phyloP scores from a whole-genome alignment of 164 flowering plant genomes.

The Aristolochia fimbriata region DNA sequence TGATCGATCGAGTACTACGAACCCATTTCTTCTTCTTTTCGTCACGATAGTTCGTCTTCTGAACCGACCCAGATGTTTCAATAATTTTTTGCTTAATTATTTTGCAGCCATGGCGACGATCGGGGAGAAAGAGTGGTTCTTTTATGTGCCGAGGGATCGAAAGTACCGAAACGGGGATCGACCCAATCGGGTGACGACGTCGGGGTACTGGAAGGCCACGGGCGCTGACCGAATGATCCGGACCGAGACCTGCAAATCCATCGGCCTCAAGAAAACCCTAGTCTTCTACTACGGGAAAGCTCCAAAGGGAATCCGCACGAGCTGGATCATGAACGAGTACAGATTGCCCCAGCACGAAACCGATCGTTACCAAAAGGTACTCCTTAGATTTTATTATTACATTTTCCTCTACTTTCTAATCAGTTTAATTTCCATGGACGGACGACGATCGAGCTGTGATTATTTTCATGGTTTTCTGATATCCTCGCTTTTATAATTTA shows the following conservation, averaged over 20 bases:
- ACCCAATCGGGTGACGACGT: constrained; percentile 89
- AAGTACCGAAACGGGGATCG: constrained; percentile 94
- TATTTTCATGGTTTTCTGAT: no score
- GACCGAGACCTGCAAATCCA: constrained; percentile 47
- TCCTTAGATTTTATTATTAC: no score
- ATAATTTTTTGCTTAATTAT: not conserved
- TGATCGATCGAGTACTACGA: no score
- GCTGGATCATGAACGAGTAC: constrained; percentile 99
- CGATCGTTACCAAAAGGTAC: constrained; percentile 76
- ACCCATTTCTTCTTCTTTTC: no score
- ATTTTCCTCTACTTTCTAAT: no score
- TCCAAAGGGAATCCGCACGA: constrained; percentile 84
- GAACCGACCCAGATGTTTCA: not conserved
- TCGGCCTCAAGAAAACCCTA: constrained; percentile 93
- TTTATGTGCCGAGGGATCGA: constrained; percentile 91
- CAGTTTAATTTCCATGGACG: no score
- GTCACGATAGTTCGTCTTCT: no score
- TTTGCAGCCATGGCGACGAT: constrained; percentile 81
- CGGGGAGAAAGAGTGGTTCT: constrained; percentile 98
- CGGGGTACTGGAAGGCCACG: constrained; percentile 98
- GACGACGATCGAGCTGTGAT: no score
- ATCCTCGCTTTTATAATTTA: no score
- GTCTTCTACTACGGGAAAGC: constrained; percentile 99
- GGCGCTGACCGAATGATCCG: constrained; percentile 95
- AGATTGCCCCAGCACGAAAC: constrained; percentile 88